Evolutionary conservation across 805 yeast genomes (phyloP).

Genomic region (Ogataea populi-albae): DNA sequence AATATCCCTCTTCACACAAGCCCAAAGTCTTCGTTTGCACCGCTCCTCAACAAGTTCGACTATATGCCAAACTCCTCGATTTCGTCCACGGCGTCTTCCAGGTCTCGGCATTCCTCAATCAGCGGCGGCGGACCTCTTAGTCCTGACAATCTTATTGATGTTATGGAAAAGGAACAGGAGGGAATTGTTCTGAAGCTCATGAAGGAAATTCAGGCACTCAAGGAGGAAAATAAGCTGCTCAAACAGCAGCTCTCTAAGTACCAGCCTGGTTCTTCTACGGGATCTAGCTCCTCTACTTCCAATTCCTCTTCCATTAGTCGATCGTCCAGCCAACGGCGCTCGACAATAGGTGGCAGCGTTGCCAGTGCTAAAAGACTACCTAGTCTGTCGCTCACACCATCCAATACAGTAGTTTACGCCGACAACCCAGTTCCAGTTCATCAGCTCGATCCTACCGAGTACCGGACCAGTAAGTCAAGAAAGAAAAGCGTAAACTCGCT

Average conservation of each 20-base stretch:
- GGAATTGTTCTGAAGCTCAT: constrained; percentile 66
- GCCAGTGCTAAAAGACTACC: constrained; percentile 25
- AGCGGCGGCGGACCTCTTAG: constrained; percentile 23
- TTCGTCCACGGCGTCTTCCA: constrained; percentile 20
- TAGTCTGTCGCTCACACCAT: constrained; percentile 7
- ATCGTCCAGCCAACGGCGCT: constrained; percentile 25
- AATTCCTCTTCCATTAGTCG: constrained; percentile 22
- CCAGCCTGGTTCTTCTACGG: constrained; percentile 13
- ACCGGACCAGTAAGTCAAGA: constrained; percentile 17
- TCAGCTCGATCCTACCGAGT: constrained; percentile 7
- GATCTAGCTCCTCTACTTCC: constrained; percentile 17
- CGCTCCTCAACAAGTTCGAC: constrained; percentile 14
- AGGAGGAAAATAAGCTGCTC: constrained; percentile 49
- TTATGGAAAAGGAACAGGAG: constrained; percentile 74
- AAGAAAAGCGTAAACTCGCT: constrained; percentile 15
- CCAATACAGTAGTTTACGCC: neutral
- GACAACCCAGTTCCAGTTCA: neutral
- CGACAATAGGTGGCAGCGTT: constrained; percentile 22
- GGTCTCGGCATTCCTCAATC: constrained; percentile 19
- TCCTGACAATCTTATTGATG: constrained; percentile 51
- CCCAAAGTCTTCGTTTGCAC: constrained; percentile 12
- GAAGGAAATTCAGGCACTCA: constrained; percentile 55
- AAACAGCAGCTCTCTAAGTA: constrained; percentile 30
- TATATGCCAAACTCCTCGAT: constrained; percentile 19
- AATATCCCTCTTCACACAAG: constrained; percentile 7